phyloP scores from a whole-genome alignment of 805 yeast species.

The Ogataea sp. region DNA sequence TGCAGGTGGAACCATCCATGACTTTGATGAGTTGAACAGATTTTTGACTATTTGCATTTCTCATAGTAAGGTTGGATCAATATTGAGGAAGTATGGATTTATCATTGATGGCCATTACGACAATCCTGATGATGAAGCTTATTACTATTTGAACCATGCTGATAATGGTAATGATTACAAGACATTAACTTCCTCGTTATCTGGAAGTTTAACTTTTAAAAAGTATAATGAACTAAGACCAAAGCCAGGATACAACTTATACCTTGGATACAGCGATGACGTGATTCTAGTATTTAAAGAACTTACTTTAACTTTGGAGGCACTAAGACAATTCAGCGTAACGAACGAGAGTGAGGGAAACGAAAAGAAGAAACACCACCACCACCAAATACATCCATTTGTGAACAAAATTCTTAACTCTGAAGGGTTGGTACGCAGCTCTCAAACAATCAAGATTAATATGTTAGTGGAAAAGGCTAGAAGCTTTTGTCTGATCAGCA shows the following conservation, averaged over 20 bases:
- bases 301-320: slow-evolving; percentile 21
- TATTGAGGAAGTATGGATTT: slow-evolving; percentile 21
- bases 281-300: slow-evolving; percentile 24
- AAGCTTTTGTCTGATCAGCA: slow-evolving; percentile 18
- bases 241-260: slow-evolving; percentile 16
- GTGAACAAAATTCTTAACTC: slow-evolving; percentile 12
- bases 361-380: neutral
- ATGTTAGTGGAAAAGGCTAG: slow-evolving; percentile 19
- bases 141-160: neutral
- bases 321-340: slow-evolving; percentile 11
- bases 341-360: too few species aligned
- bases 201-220: neutral
- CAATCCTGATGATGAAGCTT: slow-evolving; percentile 1
- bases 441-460: slow-evolving; percentile 16
- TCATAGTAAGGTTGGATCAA: slow-evolving; percentile 13
- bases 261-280: slow-evolving; percentile 28
- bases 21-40: slow-evolving; percentile 38
- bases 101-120: slow-evolving; percentile 17
- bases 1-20: slow-evolving; percentile 51
- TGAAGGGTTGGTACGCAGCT: slow-evolving; percentile 12
- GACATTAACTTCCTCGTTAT: neutral
- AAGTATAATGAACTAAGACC: slow-evolving; percentile 1
- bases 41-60: slow-evolving; percentile 23
- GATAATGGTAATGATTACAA: neutral
- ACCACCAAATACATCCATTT: slow-evolving; percentile 3